Evolutionary conservation across 2,329 filamentous ascomycete species (phyloP).

Genomic region (Aspergillus tanneri): DNA sequence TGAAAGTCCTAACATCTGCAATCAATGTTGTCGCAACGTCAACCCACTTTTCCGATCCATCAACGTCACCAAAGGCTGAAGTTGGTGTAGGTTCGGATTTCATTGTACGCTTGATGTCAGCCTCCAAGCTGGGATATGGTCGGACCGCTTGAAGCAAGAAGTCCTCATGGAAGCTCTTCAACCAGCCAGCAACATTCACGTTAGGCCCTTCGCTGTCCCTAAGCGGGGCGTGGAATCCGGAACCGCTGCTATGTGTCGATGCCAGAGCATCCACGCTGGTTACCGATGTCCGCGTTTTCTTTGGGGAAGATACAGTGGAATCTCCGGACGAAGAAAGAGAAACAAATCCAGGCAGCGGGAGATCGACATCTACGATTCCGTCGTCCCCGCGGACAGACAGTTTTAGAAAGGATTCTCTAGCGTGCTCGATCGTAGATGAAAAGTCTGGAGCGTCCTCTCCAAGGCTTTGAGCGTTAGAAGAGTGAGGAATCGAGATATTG

Average conservation of each 20-base stretch:
- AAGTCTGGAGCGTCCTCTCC: slow-evolving; percentile 29
- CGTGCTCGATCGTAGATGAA: slow-evolving; percentile 29
- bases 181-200: slow-evolving; percentile 58
- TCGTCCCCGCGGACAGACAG: slow-evolving; percentile 58
- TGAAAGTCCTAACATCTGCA: slow-evolving; percentile 55
- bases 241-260: slow-evolving; percentile 44
- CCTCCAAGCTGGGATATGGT: slow-evolving; percentile 53
- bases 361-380: slow-evolving; percentile 61
- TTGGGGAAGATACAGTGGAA: slow-evolving; percentile 44
- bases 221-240: slow-evolving; percentile 31
- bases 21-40: slow-evolving; percentile 58
- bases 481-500: slow-evolving; percentile 38
- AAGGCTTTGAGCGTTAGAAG: slow-evolving; percentile 20
- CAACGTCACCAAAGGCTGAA: slow-evolving; percentile 33
- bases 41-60: slow-evolving; percentile 51
- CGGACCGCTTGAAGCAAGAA: slow-evolving; percentile 59
- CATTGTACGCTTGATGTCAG: slow-evolving; percentile 59
- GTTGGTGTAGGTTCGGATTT: slow-evolving; percentile 51
- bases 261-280: slow-evolving; percentile 53
- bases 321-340: slow-evolving; percentile 48
- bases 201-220: slow-evolving; percentile 48
- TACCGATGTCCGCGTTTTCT: slow-evolving; percentile 47
- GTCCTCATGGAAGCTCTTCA: slow-evolving; percentile 58
- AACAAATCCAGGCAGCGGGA: slow-evolving; percentile 55
- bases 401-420: slow-evolving; percentile 50